These are phyloP conservation scores for Phytophthora europaea DNA, from an alignment of 352 stramenopile species.

Conservation along the genomic window DNA sequence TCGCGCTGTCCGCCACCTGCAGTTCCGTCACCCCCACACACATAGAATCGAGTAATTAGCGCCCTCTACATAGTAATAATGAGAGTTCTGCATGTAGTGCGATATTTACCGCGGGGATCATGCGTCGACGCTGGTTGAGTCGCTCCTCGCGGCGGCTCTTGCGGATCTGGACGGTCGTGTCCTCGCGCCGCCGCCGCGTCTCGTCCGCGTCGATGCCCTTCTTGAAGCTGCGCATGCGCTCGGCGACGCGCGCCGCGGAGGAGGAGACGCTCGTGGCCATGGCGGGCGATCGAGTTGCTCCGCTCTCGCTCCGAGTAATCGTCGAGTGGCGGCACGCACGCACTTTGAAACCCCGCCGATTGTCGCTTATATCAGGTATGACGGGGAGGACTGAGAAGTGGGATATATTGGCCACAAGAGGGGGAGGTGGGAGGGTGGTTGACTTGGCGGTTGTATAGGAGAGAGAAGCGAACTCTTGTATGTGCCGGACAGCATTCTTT, in stretches of 20 bases:
- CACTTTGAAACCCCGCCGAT: background rate
- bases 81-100: background rate
- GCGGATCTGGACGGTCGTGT: slow-evolving; percentile 89
- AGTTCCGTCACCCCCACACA: background rate
- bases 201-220: slow-evolving; percentile 89
- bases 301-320: slow-evolving; percentile 14
- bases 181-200: slow-evolving; percentile 78
- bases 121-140: slow-evolving; percentile 86
- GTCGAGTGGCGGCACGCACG: slow-evolving; percentile 8
- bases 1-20: slow-evolving; percentile 4
- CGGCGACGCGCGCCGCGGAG: slow-evolving; percentile 41
- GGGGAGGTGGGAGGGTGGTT: background rate
- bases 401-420: slow-evolving; percentile 3
- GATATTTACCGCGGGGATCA: slow-evolving; percentile 50
- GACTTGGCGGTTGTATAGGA: background rate
- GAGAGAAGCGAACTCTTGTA: background rate
- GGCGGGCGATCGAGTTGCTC: background rate
- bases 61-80: background rate
- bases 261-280: slow-evolving; percentile 43
- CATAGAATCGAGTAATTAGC: background rate
- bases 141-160: slow-evolving; percentile 89
- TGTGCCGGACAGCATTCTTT: background rate
- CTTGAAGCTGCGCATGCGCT: slow-evolving; percentile 90
- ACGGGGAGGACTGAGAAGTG: background rate
- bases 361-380: slow-evolving; percentile 16